Conservation (phyloP, 2,329 filamentous ascomycete genomes). For the Daldinia sp. region DNA sequence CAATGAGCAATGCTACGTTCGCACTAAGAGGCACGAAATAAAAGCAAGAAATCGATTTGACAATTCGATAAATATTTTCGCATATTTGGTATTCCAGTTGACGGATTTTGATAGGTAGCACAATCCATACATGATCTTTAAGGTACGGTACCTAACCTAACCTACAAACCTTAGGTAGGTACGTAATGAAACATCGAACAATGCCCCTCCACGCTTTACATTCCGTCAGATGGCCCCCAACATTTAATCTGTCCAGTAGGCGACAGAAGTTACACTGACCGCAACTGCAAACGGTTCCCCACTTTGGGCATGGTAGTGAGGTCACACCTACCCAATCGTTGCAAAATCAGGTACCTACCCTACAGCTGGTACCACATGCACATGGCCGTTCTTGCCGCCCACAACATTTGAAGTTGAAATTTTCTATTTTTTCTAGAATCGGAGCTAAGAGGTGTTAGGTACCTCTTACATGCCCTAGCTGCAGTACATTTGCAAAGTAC, state of each 20-base stretch:
- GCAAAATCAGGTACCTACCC: conserved; percentile 39
- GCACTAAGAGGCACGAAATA: conserved; percentile 16
- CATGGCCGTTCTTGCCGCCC: conserved; percentile 28
- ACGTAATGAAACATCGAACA: neutral
- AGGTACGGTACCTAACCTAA: neutral
- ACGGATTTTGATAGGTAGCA: conserved; percentile 19
- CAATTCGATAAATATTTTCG: conserved; percentile 17
- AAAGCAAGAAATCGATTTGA: conserved; percentile 19
- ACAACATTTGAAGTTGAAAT: conserved; percentile 20
- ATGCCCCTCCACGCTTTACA: conserved; percentile 6
- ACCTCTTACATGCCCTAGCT: conserved; percentile 6
- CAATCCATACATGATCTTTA: neutral
- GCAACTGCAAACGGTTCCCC: conserved; percentile 27
- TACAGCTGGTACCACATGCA: conserved; percentile 31
- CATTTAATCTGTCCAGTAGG: neutral
- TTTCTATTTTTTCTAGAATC: conserved; percentile 13
- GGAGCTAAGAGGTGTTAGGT: neutral
- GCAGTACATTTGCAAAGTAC: conserved; percentile 22
- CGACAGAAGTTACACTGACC: conserved; percentile 17
- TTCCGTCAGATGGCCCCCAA: neutral
- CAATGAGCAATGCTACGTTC: conserved; percentile 24
- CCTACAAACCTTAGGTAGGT: neutral
- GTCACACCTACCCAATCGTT: conserved; percentile 43
- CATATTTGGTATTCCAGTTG: neutral
- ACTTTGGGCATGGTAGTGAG: conserved; percentile 42